A percentile compares a stretch with the other conserved stretches of the same genome.
Evolutionary conservation across 1,284 basidiomycete genomes (phyloP).

Genomic region (Volvariella surrecta): DNA sequence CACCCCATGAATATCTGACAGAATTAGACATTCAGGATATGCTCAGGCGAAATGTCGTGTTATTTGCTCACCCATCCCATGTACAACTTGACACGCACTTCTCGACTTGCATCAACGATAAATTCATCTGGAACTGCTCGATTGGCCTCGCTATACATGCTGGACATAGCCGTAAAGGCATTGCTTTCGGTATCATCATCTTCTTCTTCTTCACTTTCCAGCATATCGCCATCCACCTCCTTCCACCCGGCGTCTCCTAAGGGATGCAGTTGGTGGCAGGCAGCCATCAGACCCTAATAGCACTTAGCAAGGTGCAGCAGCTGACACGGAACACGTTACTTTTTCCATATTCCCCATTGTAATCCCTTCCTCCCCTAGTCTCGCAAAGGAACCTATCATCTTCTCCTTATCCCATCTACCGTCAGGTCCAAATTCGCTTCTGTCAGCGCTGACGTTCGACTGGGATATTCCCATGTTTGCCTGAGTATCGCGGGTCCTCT

Average conservation of each 20-base stretch:
- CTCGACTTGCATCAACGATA: conserved; percentile 58
- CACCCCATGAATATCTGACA: conserved; percentile 66
- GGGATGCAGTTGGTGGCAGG: no score
- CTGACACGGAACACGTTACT: no score
- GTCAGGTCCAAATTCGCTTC: conserved; percentile 13
- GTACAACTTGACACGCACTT: conserved; percentile 73
- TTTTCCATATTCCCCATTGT: conserved; percentile 18
- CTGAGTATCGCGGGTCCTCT: conserved; percentile 33
- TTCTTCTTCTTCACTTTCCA: no score
- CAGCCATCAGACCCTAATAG: no score
- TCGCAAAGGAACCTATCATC: conserved; percentile 71
- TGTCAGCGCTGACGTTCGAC: neutral
- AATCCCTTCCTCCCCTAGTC: conserved; percentile 36
- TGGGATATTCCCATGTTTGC: conserved; percentile 18
- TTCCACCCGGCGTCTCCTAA: no score
- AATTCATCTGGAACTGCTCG: conserved; percentile 17
- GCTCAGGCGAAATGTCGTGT: neutral
- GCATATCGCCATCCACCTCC: no score
- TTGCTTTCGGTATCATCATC: no score
- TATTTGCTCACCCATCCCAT: conserved; percentile 50
- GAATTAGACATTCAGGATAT: no score
- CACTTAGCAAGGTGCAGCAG: no score
- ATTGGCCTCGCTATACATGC: no score
- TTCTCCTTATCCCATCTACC: conserved; percentile 63
- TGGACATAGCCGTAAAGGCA: no score